Evolutionary conservation across 208 protist species (phyloP).

Genomic region (Leishmania guyanensis): DNA sequence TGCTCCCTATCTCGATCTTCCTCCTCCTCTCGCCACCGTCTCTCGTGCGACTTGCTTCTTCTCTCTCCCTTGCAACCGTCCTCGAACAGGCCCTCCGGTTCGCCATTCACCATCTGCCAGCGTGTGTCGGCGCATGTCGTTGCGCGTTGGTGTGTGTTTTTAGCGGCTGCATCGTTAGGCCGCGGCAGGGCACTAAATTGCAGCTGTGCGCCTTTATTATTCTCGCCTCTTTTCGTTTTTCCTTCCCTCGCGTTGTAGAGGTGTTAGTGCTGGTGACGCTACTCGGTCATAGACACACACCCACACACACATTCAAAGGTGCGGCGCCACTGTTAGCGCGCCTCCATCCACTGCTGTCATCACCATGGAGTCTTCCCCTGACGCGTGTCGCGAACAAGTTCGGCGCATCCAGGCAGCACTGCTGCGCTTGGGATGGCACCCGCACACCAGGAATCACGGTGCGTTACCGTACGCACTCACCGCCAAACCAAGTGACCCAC

Average conservation of each 20-base stretch:
- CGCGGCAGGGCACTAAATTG: not conserved
- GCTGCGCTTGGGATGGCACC: not conserved
- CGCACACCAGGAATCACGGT: not conserved
- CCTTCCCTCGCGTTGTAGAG: not conserved
- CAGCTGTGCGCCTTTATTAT: not conserved
- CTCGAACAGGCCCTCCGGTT: too few species aligned
- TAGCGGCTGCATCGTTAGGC: not conserved
- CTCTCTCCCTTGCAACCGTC: too few species aligned
- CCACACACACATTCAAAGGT: not conserved
- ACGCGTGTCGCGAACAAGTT: slow-evolving; percentile 2
- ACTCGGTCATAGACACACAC: not conserved
- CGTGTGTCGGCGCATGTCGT: not conserved
- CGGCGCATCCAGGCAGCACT: slow-evolving; percentile 22
- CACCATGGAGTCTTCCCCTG: not conserved
- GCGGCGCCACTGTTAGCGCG: not conserved
- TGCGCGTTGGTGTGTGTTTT: not conserved
- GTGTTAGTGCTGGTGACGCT: not conserved
- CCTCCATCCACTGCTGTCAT: not conserved
- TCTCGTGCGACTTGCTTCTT: not conserved
- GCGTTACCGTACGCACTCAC: not conserved
- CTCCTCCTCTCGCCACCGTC: not conserved
- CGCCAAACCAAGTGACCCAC: not conserved
- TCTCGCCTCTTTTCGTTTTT: not conserved
- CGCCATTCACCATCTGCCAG: not conserved
- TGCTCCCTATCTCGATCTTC: not conserved